These are phyloP conservation scores for Colletotrichum phormii DNA, from an alignment of 2,329 filamentous ascomycete genomes.

Conservation along the genomic window DNA sequence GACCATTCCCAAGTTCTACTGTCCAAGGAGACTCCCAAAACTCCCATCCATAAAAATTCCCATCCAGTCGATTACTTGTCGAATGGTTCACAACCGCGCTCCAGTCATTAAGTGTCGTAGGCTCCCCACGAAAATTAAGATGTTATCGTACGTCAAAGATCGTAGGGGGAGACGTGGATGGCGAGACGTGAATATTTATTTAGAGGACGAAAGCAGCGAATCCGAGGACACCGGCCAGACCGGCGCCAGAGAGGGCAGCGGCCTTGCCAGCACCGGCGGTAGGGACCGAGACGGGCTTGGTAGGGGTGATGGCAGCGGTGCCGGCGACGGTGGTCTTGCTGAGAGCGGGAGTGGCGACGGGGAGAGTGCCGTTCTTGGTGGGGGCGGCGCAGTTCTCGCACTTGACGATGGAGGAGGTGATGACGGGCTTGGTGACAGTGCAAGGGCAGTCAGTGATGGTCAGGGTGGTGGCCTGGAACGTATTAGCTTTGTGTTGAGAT, in stretches of 20 bases:
- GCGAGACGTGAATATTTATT: constrained; percentile 54
- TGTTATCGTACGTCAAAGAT: constrained; percentile 56
- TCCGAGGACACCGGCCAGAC: constrained; percentile 70
- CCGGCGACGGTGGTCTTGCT: constrained; percentile 44
- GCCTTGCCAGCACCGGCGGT: constrained; percentile 68
- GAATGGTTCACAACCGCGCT: constrained; percentile 43
- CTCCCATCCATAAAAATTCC: constrained; percentile 39
- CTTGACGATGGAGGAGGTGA: constrained; percentile 61
- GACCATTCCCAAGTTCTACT: constrained; percentile 42
- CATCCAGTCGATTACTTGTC: constrained; percentile 46
- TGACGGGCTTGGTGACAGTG: constrained; percentile 72
- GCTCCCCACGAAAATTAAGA: constrained; percentile 50
- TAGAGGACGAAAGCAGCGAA: constrained; percentile 70
- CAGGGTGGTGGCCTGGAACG: constrained; percentile 69
- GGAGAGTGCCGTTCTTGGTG: constrained; percentile 39
- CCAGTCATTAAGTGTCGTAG: constrained; percentile 53
- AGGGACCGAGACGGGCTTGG: constrained; percentile 51
- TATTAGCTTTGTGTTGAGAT: constrained; percentile 43
- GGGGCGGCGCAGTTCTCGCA: constrained; percentile 64
- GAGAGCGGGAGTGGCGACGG: constrained; percentile 43
- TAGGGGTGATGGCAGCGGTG: constrained; percentile 45
- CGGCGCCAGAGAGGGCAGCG: constrained; percentile 67
- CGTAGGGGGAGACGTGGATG: constrained; percentile 51
- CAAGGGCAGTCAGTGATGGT: constrained; percentile 80
- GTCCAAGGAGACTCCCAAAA: constrained; percentile 33